phyloP scores from a whole-genome alignment of 2,329 filamentous ascomycete species.

The Pseudocercospora cruenta region DNA sequence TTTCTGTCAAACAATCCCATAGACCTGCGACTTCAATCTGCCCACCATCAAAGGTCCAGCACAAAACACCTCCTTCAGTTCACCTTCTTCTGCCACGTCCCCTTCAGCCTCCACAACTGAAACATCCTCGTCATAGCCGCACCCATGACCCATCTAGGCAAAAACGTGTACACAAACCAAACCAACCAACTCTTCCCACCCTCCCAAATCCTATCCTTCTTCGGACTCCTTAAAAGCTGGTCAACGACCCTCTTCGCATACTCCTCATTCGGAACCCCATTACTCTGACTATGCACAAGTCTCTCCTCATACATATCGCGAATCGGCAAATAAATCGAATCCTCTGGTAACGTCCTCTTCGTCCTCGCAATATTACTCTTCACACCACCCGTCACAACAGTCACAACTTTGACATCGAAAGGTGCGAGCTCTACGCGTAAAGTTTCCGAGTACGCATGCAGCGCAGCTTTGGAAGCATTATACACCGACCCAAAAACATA shows the following conservation, averaged over 20 bases:
- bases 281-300: slow-evolving; percentile 58
- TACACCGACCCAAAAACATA: slow-evolving; percentile 53
- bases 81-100: slow-evolving; percentile 34
- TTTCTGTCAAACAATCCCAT: no score
- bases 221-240: slow-evolving; percentile 49
- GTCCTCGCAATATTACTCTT: slow-evolving; percentile 61
- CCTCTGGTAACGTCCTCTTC: slow-evolving; percentile 50
- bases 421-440: slow-evolving; percentile 61
- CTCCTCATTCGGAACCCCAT: slow-evolving; percentile 54
- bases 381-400: slow-evolving; percentile 62
- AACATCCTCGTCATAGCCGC: slow-evolving; percentile 56
- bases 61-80: no score
- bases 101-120: slow-evolving; percentile 51
- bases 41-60: no score
- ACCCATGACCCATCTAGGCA: slow-evolving; percentile 48
- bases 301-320: slow-evolving; percentile 56
- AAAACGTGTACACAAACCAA: slow-evolving; percentile 54
- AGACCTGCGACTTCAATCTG: no score
- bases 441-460: slow-evolving; percentile 62
- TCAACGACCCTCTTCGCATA: slow-evolving; percentile 61
- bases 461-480: slow-evolving; percentile 63
- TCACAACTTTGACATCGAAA: slow-evolving; percentile 53
- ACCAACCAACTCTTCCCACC: slow-evolving; percentile 55
- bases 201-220: slow-evolving; percentile 56
- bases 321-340: slow-evolving; percentile 58